Evolutionary conservation across 192 early-diverging fungal genomes (phyloP).

Genomic region (Backusella tuberculispora): DNA sequence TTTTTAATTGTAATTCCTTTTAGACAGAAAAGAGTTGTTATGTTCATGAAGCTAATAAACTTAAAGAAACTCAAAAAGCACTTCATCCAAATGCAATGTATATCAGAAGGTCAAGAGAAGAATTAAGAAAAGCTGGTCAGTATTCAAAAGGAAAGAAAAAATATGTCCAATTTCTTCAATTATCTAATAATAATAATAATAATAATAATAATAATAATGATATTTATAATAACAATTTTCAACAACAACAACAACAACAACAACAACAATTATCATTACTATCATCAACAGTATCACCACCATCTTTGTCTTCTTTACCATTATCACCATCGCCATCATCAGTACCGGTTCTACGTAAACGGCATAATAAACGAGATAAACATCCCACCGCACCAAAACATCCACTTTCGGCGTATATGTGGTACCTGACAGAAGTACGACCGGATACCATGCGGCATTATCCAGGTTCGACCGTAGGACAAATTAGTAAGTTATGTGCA

Average conservation of each 20-base stretch:
- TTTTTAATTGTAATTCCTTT: neutral
- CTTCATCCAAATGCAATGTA: conserved; percentile 59
- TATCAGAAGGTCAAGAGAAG: conserved; percentile 58
- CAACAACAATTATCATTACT: too few species aligned
- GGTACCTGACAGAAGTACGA: conserved; percentile 62
- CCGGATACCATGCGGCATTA: conserved; percentile 58
- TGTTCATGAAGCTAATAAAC: conserved; percentile 42
- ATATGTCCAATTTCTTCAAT: neutral
- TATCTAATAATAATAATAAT: neutral
- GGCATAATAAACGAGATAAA: conserved; percentile 54
- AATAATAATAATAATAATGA: neutral
- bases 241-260: neutral
- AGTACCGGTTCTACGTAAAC: conserved; percentile 12
- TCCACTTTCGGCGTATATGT: conserved; percentile 72
- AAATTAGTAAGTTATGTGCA: conserved; percentile 68
- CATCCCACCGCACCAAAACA: conserved; percentile 68
- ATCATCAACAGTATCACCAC: neutral
- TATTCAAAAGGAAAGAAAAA: neutral
- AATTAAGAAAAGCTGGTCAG: conserved; percentile 52
- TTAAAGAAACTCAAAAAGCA: conserved; percentile 53
- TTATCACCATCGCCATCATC: too few species aligned
- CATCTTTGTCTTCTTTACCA: too few species aligned
- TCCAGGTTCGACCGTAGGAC: conserved; percentile 65
- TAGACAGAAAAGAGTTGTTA: conserved; percentile 47
- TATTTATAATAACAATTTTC: too few species aligned